A percentile compares a stretch with the other conserved stretches of the same genome.
phyloP scores from a whole-genome alignment of 768 basidiomycete species.

The Termitomyces sp. region DNA sequence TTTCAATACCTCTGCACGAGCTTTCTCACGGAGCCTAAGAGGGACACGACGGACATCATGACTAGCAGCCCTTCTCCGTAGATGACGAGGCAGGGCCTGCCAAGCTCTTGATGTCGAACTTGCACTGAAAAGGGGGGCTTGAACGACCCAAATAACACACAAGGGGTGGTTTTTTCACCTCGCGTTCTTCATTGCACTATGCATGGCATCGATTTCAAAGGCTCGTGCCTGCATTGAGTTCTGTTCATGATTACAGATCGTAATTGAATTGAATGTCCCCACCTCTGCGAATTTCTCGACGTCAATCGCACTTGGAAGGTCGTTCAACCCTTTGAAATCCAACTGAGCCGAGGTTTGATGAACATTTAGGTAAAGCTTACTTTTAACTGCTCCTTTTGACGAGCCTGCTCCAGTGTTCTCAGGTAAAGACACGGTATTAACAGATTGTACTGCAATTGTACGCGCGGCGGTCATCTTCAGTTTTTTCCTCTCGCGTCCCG shows the following conservation, averaged over 20 bases:
- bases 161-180: slow-evolving; percentile 37
- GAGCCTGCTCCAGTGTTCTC: slow-evolving; percentile 29
- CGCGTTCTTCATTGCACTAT: slow-evolving; percentile 76
- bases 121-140: slow-evolving; percentile 34
- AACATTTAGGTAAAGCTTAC: slow-evolving; percentile 23
- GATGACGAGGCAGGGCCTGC: slow-evolving; percentile 88
- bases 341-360: not conserved
- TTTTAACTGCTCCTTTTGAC: slow-evolving; percentile 32
- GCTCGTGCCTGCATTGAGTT: slow-evolving; percentile 57
- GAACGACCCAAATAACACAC: not conserved
- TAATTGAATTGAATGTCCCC: slow-evolving; percentile 4
- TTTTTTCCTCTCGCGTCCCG: slow-evolving; percentile 62
- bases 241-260: slow-evolving; percentile 1
- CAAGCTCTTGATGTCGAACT: slow-evolving; percentile 78
- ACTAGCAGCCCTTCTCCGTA: slow-evolving; percentile 89
- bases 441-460: slow-evolving; percentile 58
- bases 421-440: slow-evolving; percentile 12
- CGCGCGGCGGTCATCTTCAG: slow-evolving; percentile 57
- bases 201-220: slow-evolving; percentile 90
- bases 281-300: slow-evolving; percentile 89
- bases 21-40: slow-evolving; percentile 72
- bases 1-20: slow-evolving; percentile 64
- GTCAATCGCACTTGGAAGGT: slow-evolving; percentile 70
- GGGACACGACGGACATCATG: slow-evolving; percentile 93
- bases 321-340: slow-evolving; percentile 40